phyloP scores from a whole-genome alignment of 768 basidiomycete species.

The Lactarius hatsudake region DNA sequence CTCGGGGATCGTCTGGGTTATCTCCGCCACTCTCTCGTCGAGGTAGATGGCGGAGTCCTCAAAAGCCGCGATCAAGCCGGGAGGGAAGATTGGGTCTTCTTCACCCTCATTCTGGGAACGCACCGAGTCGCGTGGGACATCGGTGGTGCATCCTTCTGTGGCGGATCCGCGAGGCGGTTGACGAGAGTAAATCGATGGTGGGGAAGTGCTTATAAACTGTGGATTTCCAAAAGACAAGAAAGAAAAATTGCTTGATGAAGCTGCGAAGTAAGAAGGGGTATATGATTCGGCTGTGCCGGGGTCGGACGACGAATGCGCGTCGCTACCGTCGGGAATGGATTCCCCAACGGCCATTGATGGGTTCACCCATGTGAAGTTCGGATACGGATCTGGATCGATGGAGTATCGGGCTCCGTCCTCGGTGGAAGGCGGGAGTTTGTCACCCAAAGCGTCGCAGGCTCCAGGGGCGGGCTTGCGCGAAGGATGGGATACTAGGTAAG shows the following conservation, averaged over 20 bases:
- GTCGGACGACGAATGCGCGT: not conserved
- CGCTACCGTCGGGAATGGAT: not conserved
- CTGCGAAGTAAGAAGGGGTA: not conserved
- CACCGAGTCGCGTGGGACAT: not conserved
- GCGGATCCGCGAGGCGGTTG: not conserved
- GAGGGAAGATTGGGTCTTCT: not conserved
- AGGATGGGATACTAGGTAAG: not conserved
- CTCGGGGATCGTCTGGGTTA: not conserved
- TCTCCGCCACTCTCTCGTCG: not conserved
- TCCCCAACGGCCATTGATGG: constrained; percentile 8
- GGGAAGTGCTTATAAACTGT: constrained; percentile 2
- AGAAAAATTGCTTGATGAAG: not conserved
- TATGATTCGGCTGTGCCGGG: not conserved
- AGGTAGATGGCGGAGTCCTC: constrained; percentile 9
- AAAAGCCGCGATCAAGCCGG: not conserved
- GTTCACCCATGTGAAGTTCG: constrained; percentile 16
- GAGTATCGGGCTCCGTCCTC: not conserved
- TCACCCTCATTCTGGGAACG: constrained; percentile 7
- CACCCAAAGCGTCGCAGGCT: not conserved
- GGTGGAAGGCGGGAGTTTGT: not conserved
- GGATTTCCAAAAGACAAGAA: not conserved
- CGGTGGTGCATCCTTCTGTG: not conserved
- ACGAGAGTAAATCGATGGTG: not conserved
- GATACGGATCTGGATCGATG: not conserved
- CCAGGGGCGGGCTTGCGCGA: not conserved